These are phyloP conservation scores for Naganishia sp. DNA, from an alignment of 1,284 basidiomycete genomes.

Conservation along the genomic window DNA sequence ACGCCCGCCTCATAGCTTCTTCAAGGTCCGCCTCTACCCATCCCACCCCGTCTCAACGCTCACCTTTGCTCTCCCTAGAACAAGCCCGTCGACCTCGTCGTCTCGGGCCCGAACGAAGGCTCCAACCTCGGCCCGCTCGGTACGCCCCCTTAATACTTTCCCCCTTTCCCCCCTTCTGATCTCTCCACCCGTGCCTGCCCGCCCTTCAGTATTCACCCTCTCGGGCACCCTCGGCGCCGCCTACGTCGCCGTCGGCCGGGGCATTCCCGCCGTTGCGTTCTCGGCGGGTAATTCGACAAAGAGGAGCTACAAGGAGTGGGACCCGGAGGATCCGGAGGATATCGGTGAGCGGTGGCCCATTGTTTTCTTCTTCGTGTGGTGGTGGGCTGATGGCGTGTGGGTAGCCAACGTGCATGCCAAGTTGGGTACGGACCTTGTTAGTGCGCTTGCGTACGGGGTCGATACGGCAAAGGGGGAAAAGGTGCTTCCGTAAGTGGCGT, in stretches of 20 bases:
- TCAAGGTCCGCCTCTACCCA: slow-evolving; percentile 17
- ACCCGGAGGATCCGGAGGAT: slow-evolving; percentile 16
- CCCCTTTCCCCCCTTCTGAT: not conserved
- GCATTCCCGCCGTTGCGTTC: slow-evolving; percentile 28
- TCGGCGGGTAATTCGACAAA: slow-evolving; percentile 26
- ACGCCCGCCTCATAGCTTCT: slow-evolving; percentile 2
- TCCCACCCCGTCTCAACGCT: not conserved
- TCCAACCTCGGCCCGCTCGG: slow-evolving; percentile 25
- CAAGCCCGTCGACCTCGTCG: slow-evolving; percentile 26
- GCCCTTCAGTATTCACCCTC: slow-evolving; percentile 25
- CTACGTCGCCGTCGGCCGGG: slow-evolving; percentile 27
- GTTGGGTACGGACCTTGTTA: slow-evolving; percentile 20
- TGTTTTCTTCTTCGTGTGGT: not conserved
- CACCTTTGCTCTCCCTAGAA: slow-evolving; percentile 1
- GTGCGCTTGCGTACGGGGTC: slow-evolving; percentile 21
- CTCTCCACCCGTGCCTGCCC: not conserved
- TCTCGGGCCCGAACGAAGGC: slow-evolving; percentile 27
- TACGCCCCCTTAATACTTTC: not conserved
- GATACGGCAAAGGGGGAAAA: slow-evolving; percentile 24
- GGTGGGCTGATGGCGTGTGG: not conserved
- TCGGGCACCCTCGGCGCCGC: slow-evolving; percentile 28
- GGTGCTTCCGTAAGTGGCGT: slow-evolving; percentile 20
- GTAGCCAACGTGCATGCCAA: slow-evolving; percentile 27
- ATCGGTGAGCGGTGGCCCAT: slow-evolving; percentile 10
- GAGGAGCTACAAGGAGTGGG: slow-evolving; percentile 28